Evolutionary conservation across 163 green algal species (phyloP), one percentile per base, ranked within the genome.

Genomic region (Smithsoniella earleae): DNA sequence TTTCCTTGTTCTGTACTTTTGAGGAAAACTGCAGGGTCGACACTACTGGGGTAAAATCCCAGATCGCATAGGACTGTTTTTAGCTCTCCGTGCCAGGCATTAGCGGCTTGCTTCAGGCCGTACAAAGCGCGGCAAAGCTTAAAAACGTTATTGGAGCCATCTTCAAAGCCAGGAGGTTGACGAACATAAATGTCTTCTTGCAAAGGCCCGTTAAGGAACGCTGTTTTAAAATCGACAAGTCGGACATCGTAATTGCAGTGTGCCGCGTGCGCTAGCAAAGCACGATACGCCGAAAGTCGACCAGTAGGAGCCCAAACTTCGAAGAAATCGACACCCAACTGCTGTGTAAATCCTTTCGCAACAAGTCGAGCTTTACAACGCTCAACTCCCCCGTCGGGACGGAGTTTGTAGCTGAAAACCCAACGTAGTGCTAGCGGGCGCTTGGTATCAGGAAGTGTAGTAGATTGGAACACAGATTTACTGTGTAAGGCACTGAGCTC

Each of bases 141-240:
- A 52, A 78, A 84, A 4, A 45, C 46, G 28, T 44, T 46, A 2
- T 20, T 16, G 1, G 0, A 34, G 0, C 54, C 46, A 2, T 66
- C 2, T 10, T 54, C 62, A 22, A 75, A 82, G 28, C 77, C 77
- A 36, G 45, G 27, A 33, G 82, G 79, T 45, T 81, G 79, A 27
- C 76, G 3, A 36, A 83, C 36, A 13, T 66, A 85, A 16, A 83
- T 36, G 1, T 73, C 44, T 45, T 84, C 76, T 3, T 84, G 77
- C 38, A 83, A 45, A 16, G 76, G 49, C 0, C 77, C 77, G 13
- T 86, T 81, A 5, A 86, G 76, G 54, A 86, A 86, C 1, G 82
- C 82, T 10, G 78, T 84, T 40, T 82, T 82, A 65, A 86, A 76
- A 58, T 86, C 82, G 2, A 86, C 16, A 10, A 82, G 75, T 8